Base-by-base conservation (phyloP, 768 basidiomycete species). In the Suillus bovinus region DNA sequence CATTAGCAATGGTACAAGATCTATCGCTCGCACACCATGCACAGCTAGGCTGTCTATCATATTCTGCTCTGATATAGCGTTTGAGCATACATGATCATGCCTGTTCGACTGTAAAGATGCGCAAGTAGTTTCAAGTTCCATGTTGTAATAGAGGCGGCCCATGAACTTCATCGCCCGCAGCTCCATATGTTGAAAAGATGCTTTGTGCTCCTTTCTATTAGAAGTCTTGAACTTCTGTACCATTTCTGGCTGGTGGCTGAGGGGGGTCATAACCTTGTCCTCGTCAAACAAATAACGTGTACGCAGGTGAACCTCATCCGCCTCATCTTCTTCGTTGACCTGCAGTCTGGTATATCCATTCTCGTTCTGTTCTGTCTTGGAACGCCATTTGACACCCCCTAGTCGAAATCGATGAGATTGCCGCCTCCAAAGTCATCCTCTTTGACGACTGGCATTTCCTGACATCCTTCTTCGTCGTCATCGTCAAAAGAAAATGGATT, bases 181-280 rank as follows among this genome's bases (percentile, higher is more conserved):
- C 65, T 92, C 88, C 83, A 92, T 89, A 74, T 81, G 89, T 64
- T 88, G 81, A 22, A 87, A 81, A 0, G 91, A 82, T 41, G 82
- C 79, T 78, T 92, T 93, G 65, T 88, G 78, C 68, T 85, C 81
- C 67, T 84, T 86, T 57, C 71, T 77, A 64, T 82, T 79, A 38
- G 82, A 75, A 36, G 72, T 70, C 77, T 81, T 86, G 65, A 91
- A 77, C 31, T 69, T 79, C 65, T 85, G 81, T 13, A 86, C 75
- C 94, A 99, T 97, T 78, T 95, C 90, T 64, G n/a, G n/a, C n/a
- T n/a, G n/a, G n/a, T 99, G 97, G 66, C 87, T 89, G 66, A 99
- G 83, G n/a, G 97, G 97, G 0, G 97, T 99, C 96, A 99, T 99
- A 55, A 94, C 95, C 77, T 95, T 93, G 74, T 97, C 94, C 74